phyloP scores from a whole-genome alignment of 2,329 filamentous ascomycete genomes.

The Penicillium sp. region DNA sequence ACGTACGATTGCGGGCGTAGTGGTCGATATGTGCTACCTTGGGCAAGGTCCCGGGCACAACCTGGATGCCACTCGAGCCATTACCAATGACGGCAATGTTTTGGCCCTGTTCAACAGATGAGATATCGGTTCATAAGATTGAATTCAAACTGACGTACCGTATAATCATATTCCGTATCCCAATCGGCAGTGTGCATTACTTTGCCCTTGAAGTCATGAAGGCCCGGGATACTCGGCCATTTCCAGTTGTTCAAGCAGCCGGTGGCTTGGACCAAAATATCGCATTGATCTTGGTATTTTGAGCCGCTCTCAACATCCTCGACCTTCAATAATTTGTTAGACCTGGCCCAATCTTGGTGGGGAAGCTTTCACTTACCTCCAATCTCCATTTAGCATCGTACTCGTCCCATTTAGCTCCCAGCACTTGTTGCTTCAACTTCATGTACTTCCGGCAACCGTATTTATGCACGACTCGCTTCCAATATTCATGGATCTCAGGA shows the following conservation, averaged over 20 bases:
- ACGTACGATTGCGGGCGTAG: constrained; percentile 35
- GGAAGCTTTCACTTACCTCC: constrained; percentile 15
- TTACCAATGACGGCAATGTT: constrained; percentile 39
- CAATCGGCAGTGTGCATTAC: constrained; percentile 48
- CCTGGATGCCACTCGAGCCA: constrained; percentile 44
- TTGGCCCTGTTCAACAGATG: constrained; percentile 26
- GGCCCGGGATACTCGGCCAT: constrained; percentile 50
- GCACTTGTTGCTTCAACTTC: constrained; percentile 48
- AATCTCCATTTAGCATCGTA: constrained; percentile 29
- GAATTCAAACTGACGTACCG: constrained; percentile 13
- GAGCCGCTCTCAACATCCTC: constrained; percentile 23
- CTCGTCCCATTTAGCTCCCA: constrained; percentile 48
- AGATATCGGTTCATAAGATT: not conserved
- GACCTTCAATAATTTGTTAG: constrained; percentile 15
- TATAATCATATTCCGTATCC: constrained; percentile 40
- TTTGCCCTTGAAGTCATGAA: constrained; percentile 48
- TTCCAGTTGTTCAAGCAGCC: constrained; percentile 46
- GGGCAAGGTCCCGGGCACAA: constrained; percentile 39
- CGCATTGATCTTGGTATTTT: constrained; percentile 27
- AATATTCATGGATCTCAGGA: constrained; percentile 52
- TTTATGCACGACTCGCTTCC: constrained; percentile 47
- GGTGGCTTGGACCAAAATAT: constrained; percentile 40
- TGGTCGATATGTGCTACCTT: constrained; percentile 43
- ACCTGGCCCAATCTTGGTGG: not conserved
- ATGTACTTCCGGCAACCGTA: constrained; percentile 50